Evolutionary conservation across 2,329 filamentous ascomycete species (phyloP).

Genomic region (Rhytidhysteron rufulum): DNA sequence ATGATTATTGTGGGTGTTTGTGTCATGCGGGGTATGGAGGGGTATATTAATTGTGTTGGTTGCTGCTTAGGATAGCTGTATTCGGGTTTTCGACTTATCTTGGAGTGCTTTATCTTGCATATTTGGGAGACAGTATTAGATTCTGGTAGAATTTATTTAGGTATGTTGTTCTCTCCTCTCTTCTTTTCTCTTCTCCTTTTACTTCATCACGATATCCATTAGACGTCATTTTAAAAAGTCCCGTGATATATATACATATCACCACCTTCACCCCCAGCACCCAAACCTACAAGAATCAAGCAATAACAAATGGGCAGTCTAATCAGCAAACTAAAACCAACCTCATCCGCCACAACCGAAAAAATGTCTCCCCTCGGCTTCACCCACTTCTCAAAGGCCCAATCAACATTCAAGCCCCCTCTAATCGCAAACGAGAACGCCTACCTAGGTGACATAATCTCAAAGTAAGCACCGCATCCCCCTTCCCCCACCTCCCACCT

Average conservation of each 20-base stretch:
- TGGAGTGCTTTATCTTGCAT: too few species aligned
- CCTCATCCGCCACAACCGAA: slow-evolving; percentile 3
- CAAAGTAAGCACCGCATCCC: slow-evolving; percentile 41
- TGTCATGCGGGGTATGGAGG: too few species aligned
- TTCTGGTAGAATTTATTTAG: too few species aligned
- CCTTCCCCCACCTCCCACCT: background rate
- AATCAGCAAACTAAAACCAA: slow-evolving; percentile 13
- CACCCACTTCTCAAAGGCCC: slow-evolving; percentile 55
- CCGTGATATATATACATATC: background rate
- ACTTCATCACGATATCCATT: background rate
- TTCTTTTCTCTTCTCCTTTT: background rate
- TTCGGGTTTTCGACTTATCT: too few species aligned
- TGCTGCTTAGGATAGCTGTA: too few species aligned
- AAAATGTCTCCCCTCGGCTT: slow-evolving; percentile 36
- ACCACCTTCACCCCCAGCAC: background rate
- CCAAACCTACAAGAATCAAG: background rate
- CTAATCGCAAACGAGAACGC: slow-evolving; percentile 66
- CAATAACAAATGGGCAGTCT: slow-evolving; percentile 8
- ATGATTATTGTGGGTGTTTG: too few species aligned
- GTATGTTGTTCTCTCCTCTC: background rate
- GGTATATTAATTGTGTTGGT: too few species aligned
- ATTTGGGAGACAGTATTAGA: too few species aligned
- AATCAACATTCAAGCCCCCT: slow-evolving; percentile 59
- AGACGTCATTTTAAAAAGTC: too few species aligned
- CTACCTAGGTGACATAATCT: slow-evolving; percentile 60